Evolutionary conservation across 2,329 filamentous ascomycete genomes (phyloP), one percentile per base, ranked within the genome.

Genomic region (Sphaerulina musiva): DNA sequence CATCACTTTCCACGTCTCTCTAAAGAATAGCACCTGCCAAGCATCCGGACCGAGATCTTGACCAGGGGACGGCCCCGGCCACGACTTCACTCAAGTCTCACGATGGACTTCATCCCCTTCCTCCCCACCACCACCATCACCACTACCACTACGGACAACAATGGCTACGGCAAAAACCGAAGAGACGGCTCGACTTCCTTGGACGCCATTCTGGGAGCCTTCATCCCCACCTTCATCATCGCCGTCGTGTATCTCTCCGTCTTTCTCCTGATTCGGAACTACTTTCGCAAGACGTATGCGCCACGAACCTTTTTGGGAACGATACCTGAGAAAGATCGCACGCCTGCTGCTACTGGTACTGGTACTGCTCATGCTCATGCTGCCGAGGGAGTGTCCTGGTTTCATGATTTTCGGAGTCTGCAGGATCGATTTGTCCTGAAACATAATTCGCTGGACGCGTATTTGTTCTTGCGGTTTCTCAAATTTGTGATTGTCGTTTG

Each of bases 391-490:
- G 52, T 49, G 29, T 62, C 60, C 43, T 83, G 80, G 80, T 73
- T 82, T 48, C 69, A 67, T 6, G 71, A 75, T 52, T 76, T 75
- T 59, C 66, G 69, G 23, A 63, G 59, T 62, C 72, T 76, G 43
- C 64, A 70, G 31, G 74, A 77, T 61, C 66, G 66, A 36, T 75
- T 74, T 55, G 70, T 78, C 20, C 69, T 78, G 45, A 71, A 74
- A 58, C 74, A 76, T 62, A 72, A 74, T 58, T 75, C 74, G 9
- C 71, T 78, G 46, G 76, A 78, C 59, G 74, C 73, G 31, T 77
- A 73, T 52, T 68, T 78, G 11, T 77, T 73, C 55, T 65, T 78
- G 44, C 69, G 76, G 39, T 76, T 73, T 60, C 70, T 77, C 61
- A 74, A 74, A 60, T 63, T 76, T 50, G 68, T 74, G 41, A 66